Conservation (phyloP, 208 protist genomes). For the Acanthamoeba lenticulata region DNA sequence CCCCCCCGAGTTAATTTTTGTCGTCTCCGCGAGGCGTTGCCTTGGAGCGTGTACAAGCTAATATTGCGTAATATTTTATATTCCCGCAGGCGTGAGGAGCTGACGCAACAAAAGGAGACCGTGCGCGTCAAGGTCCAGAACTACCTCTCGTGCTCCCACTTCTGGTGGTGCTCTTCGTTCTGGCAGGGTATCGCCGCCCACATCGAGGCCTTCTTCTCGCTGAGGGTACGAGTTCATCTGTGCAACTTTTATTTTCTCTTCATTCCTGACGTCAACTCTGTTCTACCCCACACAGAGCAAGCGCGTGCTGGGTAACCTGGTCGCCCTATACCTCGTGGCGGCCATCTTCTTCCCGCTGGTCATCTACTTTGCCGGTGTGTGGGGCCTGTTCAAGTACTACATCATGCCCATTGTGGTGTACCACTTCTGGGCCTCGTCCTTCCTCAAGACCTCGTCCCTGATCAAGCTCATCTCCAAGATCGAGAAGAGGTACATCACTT, state of each 20-base stretch:
- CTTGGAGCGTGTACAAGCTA: too few species aligned
- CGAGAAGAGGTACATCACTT: conserved; percentile 23
- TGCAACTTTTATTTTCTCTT: neutral
- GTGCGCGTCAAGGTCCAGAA: conserved; percentile 30
- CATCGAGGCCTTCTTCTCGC: conserved; percentile 60
- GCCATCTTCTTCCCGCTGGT: conserved; percentile 75
- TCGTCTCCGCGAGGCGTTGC: too few species aligned
- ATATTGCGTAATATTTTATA: too few species aligned
- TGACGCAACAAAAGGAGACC: conserved; percentile 65
- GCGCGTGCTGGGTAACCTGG: conserved; percentile 49
- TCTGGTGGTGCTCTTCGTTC: conserved; percentile 67
- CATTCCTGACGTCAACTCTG: neutral
- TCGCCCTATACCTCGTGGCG: conserved; percentile 64
- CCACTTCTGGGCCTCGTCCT: conserved; percentile 80
- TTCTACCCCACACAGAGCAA: conserved; percentile 25
- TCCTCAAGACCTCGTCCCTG: conserved; percentile 39
- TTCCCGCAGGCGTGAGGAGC: conserved; percentile 57
- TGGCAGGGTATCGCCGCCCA: conserved; percentile 69
- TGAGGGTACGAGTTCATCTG: neutral
- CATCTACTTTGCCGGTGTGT: conserved; percentile 73
- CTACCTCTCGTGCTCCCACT: conserved; percentile 38
- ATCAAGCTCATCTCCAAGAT: conserved; percentile 32
- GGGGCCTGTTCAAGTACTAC: conserved; percentile 79
- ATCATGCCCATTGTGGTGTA: conserved; percentile 78
- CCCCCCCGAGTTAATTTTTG: conserved; percentile 57